These are phyloP conservation scores for Leccinum insigne DNA, from an alignment of 1,284 basidiomycete genomes.

Conservation along the genomic window DNA sequence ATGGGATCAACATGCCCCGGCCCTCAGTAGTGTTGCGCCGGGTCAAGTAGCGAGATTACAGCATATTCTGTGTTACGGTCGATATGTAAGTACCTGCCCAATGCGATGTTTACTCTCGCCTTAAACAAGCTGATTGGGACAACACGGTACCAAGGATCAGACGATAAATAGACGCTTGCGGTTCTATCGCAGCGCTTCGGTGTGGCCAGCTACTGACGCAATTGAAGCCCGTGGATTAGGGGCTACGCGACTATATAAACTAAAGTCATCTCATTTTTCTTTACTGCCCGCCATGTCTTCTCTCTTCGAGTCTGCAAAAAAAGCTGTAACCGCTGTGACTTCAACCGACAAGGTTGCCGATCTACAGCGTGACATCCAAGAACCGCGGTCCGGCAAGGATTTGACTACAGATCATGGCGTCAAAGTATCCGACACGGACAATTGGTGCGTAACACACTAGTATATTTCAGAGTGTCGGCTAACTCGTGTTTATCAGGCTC, in stretches of 20 bases:
- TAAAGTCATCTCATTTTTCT: not conserved
- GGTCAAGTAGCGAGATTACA: too few species aligned
- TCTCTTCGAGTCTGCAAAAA: constrained; percentile 14
- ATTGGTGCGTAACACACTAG: constrained; percentile 46
- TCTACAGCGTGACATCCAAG: constrained; percentile 44
- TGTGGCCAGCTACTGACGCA: constrained; percentile 20
- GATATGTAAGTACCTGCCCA: too few species aligned
- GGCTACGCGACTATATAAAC: constrained; percentile 7
- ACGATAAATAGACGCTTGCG: too few species aligned
- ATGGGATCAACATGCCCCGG: too few species aligned
- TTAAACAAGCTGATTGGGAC: too few species aligned
- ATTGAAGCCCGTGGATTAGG: constrained; percentile 9
- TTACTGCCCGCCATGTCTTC: constrained; percentile 22
- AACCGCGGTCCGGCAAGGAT: constrained; percentile 36
- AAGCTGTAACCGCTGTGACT: constrained; percentile 8
- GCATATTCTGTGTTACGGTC: too few species aligned
- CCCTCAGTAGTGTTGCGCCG: too few species aligned
- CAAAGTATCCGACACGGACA: constrained; percentile 61
- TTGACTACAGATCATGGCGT: constrained; percentile 66
- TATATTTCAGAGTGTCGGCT: constrained; percentile 6
- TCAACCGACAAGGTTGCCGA: constrained; percentile 35
- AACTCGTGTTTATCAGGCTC: constrained; percentile 43
- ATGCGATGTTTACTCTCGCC: too few species aligned
- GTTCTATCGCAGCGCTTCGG: too few species aligned
- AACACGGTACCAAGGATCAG: too few species aligned